Evolutionary conservation across 2,329 filamentous ascomycete genomes (phyloP).

Genomic region (Apiospora hydei): DNA sequence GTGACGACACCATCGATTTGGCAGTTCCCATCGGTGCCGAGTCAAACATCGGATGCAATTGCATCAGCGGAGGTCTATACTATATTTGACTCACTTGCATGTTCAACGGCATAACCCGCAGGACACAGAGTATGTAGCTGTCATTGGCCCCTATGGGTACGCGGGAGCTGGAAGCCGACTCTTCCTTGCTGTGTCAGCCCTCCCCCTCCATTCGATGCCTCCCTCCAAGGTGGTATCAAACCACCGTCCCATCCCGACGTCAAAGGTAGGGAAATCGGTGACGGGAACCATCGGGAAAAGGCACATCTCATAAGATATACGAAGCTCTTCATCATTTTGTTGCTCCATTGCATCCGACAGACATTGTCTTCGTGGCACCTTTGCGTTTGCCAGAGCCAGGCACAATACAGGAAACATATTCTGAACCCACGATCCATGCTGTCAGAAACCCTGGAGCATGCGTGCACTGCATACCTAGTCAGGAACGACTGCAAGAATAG

Average conservation of each 20-base stretch:
- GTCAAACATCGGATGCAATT: neutral
- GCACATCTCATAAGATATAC: conserved; percentile 3
- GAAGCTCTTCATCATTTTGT: neutral
- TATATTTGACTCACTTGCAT: conserved; percentile 1
- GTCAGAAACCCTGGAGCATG: neutral
- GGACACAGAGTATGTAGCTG: neutral
- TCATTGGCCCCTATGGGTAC: conserved; percentile 1
- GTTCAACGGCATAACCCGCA: conserved; percentile 14
- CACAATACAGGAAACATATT: conserved; percentile 5
- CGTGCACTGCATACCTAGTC: neutral
- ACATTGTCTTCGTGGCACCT: neutral
- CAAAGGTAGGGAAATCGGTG: neutral
- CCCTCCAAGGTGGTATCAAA: conserved; percentile 13
- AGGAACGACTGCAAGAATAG: conserved; percentile 8
- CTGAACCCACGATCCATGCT: neutral
- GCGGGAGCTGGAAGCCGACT: conserved; percentile 4
- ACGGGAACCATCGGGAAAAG: neutral
- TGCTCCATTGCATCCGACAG: neutral
- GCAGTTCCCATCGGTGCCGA: neutral
- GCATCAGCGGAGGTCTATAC: neutral
- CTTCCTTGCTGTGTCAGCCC: neutral
- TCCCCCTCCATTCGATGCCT: neutral
- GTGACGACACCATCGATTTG: neutral
- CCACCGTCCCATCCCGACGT: neutral
- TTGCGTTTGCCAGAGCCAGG: neutral